phyloP scores from a whole-genome alignment of 495 filamentous ascomycete species.

The Neurospora hispaniola region DNA sequence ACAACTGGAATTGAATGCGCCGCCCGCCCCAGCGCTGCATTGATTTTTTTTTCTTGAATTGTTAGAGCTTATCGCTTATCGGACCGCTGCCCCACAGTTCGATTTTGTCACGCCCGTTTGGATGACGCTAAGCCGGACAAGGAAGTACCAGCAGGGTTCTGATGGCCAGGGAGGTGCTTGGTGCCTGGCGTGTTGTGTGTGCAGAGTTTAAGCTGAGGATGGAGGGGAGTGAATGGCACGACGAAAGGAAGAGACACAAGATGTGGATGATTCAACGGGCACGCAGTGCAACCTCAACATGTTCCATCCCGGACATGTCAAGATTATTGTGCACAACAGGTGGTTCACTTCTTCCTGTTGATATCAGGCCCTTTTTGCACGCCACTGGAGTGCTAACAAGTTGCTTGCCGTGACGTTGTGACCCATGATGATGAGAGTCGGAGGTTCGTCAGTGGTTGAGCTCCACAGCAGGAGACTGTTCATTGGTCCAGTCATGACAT shows the following conservation, averaged over 20 bases:
- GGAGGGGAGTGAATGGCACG: neutral
- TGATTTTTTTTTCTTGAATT: neutral
- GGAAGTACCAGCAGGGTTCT: neutral
- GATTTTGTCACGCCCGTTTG: neutral
- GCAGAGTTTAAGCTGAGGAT: no score
- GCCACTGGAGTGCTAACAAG: neutral
- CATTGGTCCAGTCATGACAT: neutral
- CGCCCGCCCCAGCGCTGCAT: neutral
- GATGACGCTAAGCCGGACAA: neutral
- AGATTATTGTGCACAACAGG: neutral
- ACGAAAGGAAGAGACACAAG: neutral
- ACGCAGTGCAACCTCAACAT: neutral
- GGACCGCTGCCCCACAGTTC: neutral
- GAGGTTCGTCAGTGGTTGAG: neutral
- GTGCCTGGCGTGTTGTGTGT: neutral
- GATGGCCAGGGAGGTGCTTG: neutral
- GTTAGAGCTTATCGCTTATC: constrained; percentile 22
- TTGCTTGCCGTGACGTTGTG: neutral
- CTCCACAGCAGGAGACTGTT: neutral
- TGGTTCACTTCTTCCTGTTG: neutral
- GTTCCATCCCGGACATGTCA: neutral
- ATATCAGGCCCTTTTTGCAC: neutral
- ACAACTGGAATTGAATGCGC: neutral
- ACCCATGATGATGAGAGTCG: neutral
- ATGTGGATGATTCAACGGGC: neutral